Percentiles rank a stretch among this genome's conserved stretches.
These are phyloP conservation scores for Amauroascus verrucosus DNA, from an alignment of 2,329 filamentous ascomycete genomes.

Conservation along the genomic window DNA sequence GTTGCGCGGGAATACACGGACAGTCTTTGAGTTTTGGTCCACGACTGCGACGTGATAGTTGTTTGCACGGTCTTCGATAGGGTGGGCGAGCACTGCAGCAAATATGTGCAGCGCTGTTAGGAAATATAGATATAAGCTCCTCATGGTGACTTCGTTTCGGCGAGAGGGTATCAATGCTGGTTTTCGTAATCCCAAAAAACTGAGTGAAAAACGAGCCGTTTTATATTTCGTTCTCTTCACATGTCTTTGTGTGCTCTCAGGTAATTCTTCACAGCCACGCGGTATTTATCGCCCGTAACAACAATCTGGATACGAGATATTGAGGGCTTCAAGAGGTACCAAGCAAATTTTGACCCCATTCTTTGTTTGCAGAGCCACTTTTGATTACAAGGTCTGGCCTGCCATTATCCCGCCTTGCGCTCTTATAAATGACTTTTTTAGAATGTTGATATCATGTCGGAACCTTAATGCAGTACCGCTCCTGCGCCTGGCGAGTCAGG, in stretches of 20 bases:
- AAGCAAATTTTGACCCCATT: too few species aligned
- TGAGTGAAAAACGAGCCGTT: background rate
- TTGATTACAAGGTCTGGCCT: too few species aligned
- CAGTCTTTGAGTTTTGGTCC: conserved; percentile 18
- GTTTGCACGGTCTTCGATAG: conserved; percentile 9
- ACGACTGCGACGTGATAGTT: conserved; percentile 18
- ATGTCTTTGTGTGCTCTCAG: background rate
- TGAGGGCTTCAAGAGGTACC: too few species aligned
- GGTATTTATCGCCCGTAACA: background rate
- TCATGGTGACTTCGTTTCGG: background rate
- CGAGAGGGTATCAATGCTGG: background rate
- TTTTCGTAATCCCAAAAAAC: background rate
- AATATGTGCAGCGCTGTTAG: conserved; percentile 4
- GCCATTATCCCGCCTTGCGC: too few species aligned
- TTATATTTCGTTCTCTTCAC: background rate
- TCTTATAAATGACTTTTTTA: too few species aligned
- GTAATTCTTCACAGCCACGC: background rate
- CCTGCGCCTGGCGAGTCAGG: background rate
- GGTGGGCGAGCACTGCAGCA: conserved; percentile 1
- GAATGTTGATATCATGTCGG: background rate
- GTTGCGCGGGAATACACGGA: conserved; percentile 18
- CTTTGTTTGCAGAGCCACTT: too few species aligned
- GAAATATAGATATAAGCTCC: background rate
- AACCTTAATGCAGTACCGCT: background rate
- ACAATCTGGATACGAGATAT: background rate